These are phyloP conservation scores for Xenosphaeropsis pyriputrescens DNA, from an alignment of 2,329 filamentous ascomycete species.

Conservation along the genomic window DNA sequence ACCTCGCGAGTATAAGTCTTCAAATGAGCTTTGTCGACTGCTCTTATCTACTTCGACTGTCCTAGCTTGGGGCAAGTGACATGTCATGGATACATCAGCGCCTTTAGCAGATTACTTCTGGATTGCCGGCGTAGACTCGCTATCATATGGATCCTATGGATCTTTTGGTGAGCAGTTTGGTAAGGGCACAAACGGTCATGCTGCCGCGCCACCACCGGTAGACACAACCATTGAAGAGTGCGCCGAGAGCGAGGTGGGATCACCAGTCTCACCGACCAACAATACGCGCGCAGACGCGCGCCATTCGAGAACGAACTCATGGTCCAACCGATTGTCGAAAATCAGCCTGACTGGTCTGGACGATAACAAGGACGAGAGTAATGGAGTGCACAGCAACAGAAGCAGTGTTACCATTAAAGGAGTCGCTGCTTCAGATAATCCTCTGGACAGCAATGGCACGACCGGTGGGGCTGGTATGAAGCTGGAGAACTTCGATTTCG, in stretches of 20 bases:
- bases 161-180: conserved; percentile 20
- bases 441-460: conserved; percentile 3
- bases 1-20: too few species aligned
- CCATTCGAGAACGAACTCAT: conserved; percentile 47
- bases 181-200: conserved; percentile 8
- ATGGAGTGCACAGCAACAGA: conserved; percentile 44
- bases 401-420: conserved; percentile 51
- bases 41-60: neutral
- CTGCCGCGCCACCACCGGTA: conserved; percentile 21
- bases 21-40: too few species aligned
- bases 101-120: conserved; percentile 64
- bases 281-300: conserved; percentile 24
- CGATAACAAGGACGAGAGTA: conserved; percentile 30
- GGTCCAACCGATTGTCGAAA: conserved; percentile 38
- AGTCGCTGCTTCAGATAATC: conserved; percentile 12
- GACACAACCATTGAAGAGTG: conserved; percentile 44
- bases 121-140: conserved; percentile 57
- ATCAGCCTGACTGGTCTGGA: conserved; percentile 37
- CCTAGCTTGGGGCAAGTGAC: conserved; percentile 1
- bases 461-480: conserved; percentile 3
- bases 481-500: conserved; percentile 72
- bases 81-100: conserved; percentile 31
- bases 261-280: conserved; percentile 2
- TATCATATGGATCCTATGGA: conserved; percentile 44
- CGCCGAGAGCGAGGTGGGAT: conserved; percentile 33